Evolutionary conservation across 2,329 filamentous ascomycete genomes (phyloP).

Genomic region (Talaromyces sp.): DNA sequence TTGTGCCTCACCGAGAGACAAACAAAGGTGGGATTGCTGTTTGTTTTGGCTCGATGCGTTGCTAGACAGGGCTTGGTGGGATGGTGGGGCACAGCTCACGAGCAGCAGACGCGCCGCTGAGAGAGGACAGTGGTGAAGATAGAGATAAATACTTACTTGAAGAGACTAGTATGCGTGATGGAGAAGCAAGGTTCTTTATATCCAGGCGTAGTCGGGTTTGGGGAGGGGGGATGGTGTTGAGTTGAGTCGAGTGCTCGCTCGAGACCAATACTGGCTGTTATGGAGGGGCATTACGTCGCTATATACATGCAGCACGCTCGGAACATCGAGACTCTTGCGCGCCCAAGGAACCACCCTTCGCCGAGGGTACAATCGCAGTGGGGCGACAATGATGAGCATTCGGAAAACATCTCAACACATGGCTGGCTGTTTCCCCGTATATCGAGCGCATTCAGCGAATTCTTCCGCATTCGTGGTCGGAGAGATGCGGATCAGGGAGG

Average conservation of each 20-base stretch:
- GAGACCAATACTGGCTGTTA: not conserved
- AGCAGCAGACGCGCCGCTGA: not conserved
- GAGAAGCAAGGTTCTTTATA: not conserved
- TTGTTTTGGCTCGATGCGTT: slow-evolving; percentile 10
- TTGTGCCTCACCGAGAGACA: not conserved
- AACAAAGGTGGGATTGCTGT: slow-evolving; percentile 5
- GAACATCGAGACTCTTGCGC: not conserved
- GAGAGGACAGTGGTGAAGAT: not conserved
- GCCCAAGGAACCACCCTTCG: slow-evolving; percentile 14
- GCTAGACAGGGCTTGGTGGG: slow-evolving; percentile 4
- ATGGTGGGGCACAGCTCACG: slow-evolving; percentile 8
- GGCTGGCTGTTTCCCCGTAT: slow-evolving; percentile 3
- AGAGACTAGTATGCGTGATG: not conserved
- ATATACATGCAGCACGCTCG: not conserved
- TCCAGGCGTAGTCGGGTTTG: not conserved
- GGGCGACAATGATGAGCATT: slow-evolving; percentile 22
- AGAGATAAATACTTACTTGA: not conserved
- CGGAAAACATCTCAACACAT: slow-evolving; percentile 12
- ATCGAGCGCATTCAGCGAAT: slow-evolving; percentile 25
- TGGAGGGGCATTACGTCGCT: slow-evolving; percentile 1
- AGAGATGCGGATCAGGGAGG: slow-evolving; percentile 17
- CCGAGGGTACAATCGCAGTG: slow-evolving; percentile 35
- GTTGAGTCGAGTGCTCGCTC: not conserved
- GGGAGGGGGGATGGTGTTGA: not conserved
- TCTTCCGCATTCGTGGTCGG: slow-evolving; percentile 33